These are phyloP conservation scores for Inga laurina DNA, from an alignment of 306 rosid genomes.

Conservation along the genomic window DNA sequence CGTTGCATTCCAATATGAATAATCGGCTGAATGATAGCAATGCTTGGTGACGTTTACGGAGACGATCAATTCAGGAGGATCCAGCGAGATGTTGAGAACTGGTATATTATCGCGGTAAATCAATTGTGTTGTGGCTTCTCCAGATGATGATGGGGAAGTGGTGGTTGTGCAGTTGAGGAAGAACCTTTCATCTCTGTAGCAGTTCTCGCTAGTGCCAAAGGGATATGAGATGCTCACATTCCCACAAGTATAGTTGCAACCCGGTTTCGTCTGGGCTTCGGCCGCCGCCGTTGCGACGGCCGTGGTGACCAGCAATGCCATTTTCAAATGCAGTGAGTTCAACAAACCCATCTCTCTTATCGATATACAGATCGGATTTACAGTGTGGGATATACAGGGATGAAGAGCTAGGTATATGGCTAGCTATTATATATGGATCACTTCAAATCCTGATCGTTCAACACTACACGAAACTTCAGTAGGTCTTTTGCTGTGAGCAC, in stretches of 20 bases:
- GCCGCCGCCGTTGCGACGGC: neutral
- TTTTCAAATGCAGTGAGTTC: neutral
- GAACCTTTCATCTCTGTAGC: neutral
- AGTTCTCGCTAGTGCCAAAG: constrained; percentile 2
- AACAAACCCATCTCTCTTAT: neutral
- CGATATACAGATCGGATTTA: no score
- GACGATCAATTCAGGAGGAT: neutral
- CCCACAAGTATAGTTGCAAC: neutral
- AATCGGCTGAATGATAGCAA: neutral
- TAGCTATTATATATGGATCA: no score
- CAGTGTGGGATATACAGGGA: no score
- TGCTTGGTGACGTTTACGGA: rapidly evolving
- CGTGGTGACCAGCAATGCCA: neutral
- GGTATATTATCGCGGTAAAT: neutral
- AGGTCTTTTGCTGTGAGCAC: no score
- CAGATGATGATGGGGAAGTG: neutral
- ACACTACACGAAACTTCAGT: no score
- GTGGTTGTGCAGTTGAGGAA: neutral
- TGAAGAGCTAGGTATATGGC: no score
- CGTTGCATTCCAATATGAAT: neutral
- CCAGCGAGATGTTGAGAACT: neutral
- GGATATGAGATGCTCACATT: constrained; percentile 8
- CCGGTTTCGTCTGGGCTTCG: neutral
- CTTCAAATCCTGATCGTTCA: no score
- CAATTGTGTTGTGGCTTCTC: neutral